phyloP scores from a whole-genome alignment of 2,329 filamentous ascomycete genomes.

The Coleophoma cylindrospora region DNA sequence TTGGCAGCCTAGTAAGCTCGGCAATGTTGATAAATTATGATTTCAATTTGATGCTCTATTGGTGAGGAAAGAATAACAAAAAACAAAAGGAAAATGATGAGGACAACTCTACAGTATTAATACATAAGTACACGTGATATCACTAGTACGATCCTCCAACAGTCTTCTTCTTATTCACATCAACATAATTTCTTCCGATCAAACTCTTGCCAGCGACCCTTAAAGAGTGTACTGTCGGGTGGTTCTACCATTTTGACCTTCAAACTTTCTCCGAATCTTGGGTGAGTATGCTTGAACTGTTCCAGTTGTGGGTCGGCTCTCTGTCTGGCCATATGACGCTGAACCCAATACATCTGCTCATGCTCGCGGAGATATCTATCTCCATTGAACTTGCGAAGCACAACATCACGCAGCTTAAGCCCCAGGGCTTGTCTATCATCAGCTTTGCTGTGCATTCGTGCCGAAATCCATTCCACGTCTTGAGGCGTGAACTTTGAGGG shows the following conservation, averaged over 20 bases:
- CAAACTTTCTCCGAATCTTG: not conserved
- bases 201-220: not conserved
- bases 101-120: not conserved
- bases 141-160: too few species aligned
- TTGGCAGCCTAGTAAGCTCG: too few species aligned
- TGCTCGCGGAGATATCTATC: slow-evolving; percentile 52
- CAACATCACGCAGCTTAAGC: slow-evolving; percentile 47
- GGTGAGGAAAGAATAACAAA: not conserved
- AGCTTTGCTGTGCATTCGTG: slow-evolving; percentile 55
- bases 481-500: slow-evolving; percentile 41
- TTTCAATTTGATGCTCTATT: too few species aligned
- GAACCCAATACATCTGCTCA: slow-evolving; percentile 8
- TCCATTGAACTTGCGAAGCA: slow-evolving; percentile 49
- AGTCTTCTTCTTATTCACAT: not conserved
- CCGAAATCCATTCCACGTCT: slow-evolving; percentile 48
- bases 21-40: too few species aligned
- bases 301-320: not conserved
- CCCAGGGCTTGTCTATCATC: slow-evolving; percentile 48
- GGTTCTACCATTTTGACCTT: not conserved
- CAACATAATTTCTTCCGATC: not conserved
- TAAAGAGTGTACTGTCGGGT: not conserved
- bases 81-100: not conserved
- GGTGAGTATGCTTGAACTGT: not conserved
- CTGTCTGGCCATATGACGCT: not conserved
- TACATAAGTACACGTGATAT: too few species aligned